phyloP scores from a whole-genome alignment of 2,329 filamentous ascomycete species.

The Domatiomyces catenatus region DNA sequence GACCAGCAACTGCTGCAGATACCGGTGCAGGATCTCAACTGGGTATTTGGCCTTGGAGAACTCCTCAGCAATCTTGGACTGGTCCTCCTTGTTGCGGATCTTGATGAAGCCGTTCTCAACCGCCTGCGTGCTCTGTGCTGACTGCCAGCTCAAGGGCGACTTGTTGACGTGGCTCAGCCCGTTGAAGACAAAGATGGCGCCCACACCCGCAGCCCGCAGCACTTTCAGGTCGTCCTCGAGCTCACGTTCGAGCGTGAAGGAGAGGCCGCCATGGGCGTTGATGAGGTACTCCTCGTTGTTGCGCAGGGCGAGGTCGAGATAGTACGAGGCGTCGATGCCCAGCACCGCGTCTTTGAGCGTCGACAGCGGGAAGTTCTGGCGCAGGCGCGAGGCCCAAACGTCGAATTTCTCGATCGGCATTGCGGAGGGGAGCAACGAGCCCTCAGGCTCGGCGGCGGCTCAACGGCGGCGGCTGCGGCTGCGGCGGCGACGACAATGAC shows the following conservation, averaged over 20 bases:
- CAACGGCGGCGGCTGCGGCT: too few relatives aligned
- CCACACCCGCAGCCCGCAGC: constrained; percentile 55
- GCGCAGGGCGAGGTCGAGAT: constrained; percentile 64
- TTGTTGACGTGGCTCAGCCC: constrained; percentile 67
- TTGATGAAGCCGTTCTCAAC: constrained; percentile 75
- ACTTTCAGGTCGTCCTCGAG: constrained; percentile 62
- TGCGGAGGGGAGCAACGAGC: neutral
- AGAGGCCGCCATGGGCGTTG: constrained; percentile 75
- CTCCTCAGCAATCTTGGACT: constrained; percentile 47
- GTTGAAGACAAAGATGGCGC: constrained; percentile 82
- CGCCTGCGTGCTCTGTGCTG: constrained; percentile 47
- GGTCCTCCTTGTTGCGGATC: constrained; percentile 54
- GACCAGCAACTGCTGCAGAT: constrained; percentile 59
- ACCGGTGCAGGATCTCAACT: constrained; percentile 53
- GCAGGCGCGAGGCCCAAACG: neutral
- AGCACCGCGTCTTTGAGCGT: constrained; percentile 59
- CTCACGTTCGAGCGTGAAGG: constrained; percentile 58
- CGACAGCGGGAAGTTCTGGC: neutral
- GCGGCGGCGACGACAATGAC: neutral
- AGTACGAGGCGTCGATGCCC: constrained; percentile 80
- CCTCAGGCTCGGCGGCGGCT: too few relatives aligned
- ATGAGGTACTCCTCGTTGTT: constrained; percentile 72
- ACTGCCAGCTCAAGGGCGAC: constrained; percentile 44
- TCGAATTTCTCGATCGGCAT: neutral
- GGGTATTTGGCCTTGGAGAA: constrained; percentile 54